A percentile compares a stretch with the other conserved stretches of the same genome.
Conservation (phyloP, 2,329 filamentous ascomycete genomes). For the Dendryphion nanum region DNA sequence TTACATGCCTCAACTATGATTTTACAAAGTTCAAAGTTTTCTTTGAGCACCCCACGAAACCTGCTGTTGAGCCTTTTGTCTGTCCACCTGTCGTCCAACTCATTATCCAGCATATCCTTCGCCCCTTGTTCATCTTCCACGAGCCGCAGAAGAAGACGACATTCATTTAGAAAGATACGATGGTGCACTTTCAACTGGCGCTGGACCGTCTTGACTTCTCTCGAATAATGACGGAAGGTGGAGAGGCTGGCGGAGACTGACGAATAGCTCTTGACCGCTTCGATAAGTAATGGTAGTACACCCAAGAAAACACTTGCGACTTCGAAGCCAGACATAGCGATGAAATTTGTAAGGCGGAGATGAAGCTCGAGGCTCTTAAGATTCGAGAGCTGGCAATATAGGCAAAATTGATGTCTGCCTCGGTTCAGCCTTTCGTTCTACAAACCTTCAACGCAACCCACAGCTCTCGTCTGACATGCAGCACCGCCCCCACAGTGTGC, state of each 20-base stretch:
- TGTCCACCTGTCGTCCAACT: slow-evolving; percentile 12
- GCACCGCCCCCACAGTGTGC: too few relatives aligned
- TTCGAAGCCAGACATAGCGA: slow-evolving; percentile 19
- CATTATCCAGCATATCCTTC: slow-evolving; percentile 17
- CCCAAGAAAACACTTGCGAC: slow-evolving; percentile 20
- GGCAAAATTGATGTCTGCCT: background rate
- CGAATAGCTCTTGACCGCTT: slow-evolving; percentile 19
- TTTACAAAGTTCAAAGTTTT: slow-evolving; percentile 13
- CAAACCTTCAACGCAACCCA: slow-evolving; percentile 2
- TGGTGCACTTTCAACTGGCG: slow-evolving; percentile 13
- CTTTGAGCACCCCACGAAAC: slow-evolving; percentile 11
- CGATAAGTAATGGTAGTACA: slow-evolving; percentile 20
- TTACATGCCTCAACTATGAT: slow-evolving; percentile 15
- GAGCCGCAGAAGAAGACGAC: slow-evolving; percentile 15
- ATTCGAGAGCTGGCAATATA: too few relatives aligned
- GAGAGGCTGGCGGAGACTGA: slow-evolving; percentile 7
- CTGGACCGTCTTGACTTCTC: slow-evolving; percentile 15
- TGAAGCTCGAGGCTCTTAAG: too few relatives aligned
- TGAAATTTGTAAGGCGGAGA: background rate
- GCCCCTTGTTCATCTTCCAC: slow-evolving; percentile 13
- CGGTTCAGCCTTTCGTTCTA: slow-evolving; percentile 2
- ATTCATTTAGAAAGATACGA: slow-evolving; percentile 21
- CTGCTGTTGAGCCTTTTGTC: slow-evolving; percentile 15
- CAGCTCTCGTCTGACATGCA: too few relatives aligned
- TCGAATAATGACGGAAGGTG: slow-evolving; percentile 17